These are phyloP conservation scores for Aspergillus arachidicola DNA, from an alignment of 2,329 filamentous ascomycete species.

Conservation along the genomic window DNA sequence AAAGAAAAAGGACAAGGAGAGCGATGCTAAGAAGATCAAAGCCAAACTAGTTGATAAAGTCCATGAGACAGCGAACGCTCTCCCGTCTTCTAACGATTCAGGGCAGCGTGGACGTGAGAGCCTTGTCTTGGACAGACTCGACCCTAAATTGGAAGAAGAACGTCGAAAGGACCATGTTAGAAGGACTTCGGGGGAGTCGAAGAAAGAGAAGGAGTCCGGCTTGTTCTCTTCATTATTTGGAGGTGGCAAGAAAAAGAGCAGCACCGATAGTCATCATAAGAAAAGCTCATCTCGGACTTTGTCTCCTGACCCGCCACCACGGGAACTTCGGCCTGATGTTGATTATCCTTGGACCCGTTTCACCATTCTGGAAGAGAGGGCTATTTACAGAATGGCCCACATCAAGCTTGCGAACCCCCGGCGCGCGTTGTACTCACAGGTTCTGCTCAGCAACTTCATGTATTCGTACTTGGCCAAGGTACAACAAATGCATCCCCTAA, in stretches of 20 bases:
- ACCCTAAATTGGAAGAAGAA: conserved; percentile 67
- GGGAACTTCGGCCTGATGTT: conserved; percentile 77
- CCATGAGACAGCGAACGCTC: conserved; percentile 78
- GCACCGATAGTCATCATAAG: conserved; percentile 73
- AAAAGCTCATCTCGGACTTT: conserved; percentile 73
- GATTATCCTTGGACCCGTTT: conserved; percentile 97
- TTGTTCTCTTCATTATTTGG: conserved; percentile 95
- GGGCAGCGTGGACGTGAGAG: conserved; percentile 70
- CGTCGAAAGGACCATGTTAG: conserved; percentile 78
- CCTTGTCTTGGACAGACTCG: conserved; percentile 78
- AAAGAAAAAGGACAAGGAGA: conserved; percentile 64
- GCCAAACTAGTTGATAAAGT: conserved; percentile 56
- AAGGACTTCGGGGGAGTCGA: conserved; percentile 66
- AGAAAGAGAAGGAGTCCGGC: conserved; percentile 84
- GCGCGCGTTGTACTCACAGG: conserved; percentile 87
- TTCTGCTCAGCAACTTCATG: conserved; percentile 98
- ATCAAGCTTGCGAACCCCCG: conserved; percentile 98
- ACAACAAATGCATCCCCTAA: conserved; percentile 97
- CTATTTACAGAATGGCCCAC: conserved; percentile 98
- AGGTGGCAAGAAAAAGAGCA: conserved; percentile 82
- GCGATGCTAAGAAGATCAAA: conserved; percentile 62
- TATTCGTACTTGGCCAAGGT: conserved; percentile 98
- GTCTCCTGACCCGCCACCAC: conserved; percentile 78
- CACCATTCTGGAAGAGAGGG: conserved; percentile 90
- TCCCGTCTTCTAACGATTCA: conserved; percentile 83